Evolutionary conservation across 106 monocot species (phyloP), one percentile per base, ranked within the genome.

Genomic region (Cymbidium sinense): DNA sequence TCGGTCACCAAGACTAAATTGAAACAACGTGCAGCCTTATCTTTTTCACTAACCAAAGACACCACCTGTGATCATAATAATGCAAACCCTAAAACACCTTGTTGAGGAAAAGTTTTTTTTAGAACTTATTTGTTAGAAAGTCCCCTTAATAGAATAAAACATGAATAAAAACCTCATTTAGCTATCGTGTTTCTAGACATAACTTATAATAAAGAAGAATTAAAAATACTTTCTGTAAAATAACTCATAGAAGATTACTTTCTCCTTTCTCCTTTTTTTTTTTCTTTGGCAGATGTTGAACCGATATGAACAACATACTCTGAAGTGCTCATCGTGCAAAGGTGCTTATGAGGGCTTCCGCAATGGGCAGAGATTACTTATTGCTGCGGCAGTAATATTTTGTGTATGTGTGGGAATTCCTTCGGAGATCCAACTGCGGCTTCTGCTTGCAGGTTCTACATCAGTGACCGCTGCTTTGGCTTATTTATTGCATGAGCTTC

Each of bases 231-330:
- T n/a, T n/a, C n/a, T n/a, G n/a, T n/a, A n/a, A n/a, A n/a, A 36
- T 2, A 2, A 5, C 3, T 36, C 25, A 43, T 43, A 58, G 4
- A 44, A 70, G 70, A 30, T 20, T 72, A 27, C 23, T 70, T 77
- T 39, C 35, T 44, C 25, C 19, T 75, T 75, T 20, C 21, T 47
- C 30, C 27, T n/a, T n/a, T n/a, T n/a, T n/a, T n/a, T n/a, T n/a
- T n/a, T n/a, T n/a, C n/a, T n/a, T n/a, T n/a, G n/a, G 64, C 88
- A 98, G 96, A 98, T 98, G 96, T 47, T 98, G 10, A 94, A 98
- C 65, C 85, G 96, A 85, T 94, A 65, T 37, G 94, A 94, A 81
- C 91, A 91, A 73, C 96, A 98, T 75, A 98, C 96, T 1, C 85
- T 87, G 12, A 94, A 88, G 70, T 96, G 96, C 76, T 98, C 94